These are phyloP conservation scores for Thuidium tamariscinum DNA, from an alignment of 225 moss, liverwort and hornwort genomes.

Conservation along the genomic window DNA sequence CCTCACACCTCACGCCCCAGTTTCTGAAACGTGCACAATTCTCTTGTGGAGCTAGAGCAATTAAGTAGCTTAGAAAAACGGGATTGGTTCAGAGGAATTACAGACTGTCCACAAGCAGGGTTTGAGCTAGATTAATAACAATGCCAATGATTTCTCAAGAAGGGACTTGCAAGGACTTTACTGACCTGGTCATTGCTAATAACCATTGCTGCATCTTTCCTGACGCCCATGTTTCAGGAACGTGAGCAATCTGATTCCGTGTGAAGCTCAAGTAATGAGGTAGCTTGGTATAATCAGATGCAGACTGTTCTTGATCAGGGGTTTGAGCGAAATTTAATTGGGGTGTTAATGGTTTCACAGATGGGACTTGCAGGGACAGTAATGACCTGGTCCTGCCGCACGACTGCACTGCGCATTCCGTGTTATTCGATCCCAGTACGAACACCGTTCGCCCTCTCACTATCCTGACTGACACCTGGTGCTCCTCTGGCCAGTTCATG, in stretches of 20 bases:
- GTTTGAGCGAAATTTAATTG: background rate
- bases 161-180: background rate
- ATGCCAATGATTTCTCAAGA: background rate
- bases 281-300: background rate
- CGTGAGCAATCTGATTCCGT: background rate
- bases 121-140: background rate
- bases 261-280: background rate
- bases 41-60: background rate
- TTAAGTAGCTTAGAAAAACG: background rate
- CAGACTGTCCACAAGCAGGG: background rate
- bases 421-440: constrained; percentile 34
- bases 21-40: background rate
- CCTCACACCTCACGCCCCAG: background rate
- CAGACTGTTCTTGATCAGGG: background rate
- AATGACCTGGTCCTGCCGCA: constrained; percentile 37
- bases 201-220: background rate
- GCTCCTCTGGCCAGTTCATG: constrained; percentile 39
- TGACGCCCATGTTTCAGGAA: background rate
- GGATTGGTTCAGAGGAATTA: background rate
- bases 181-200: background rate
- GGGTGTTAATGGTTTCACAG: constrained; percentile 4
- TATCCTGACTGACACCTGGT: constrained; percentile 37
- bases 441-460: constrained; percentile 29
- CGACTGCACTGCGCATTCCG: constrained; percentile 50
- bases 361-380: constrained; percentile 34